phyloP scores from a whole-genome alignment of 345 rosid genomes.

The Brassica cretica region DNA sequence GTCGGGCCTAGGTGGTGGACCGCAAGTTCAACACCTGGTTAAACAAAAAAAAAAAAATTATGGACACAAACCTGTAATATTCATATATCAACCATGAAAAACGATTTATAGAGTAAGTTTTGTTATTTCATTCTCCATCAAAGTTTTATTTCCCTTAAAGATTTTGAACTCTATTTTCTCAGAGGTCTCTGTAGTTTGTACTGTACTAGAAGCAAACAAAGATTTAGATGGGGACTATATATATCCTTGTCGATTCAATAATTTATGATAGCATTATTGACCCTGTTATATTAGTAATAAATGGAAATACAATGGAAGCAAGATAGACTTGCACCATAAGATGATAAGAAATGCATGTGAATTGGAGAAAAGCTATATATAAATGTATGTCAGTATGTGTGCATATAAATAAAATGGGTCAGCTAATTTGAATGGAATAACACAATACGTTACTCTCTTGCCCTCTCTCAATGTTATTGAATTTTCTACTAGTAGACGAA shows the following conservation, averaged over 20 bases:
- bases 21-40: too few species aligned
- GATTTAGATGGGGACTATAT: conserved; percentile 21
- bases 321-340: conserved; percentile 7
- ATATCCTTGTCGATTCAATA: conserved; percentile 37
- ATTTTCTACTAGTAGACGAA: background rate
- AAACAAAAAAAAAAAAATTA: too few species aligned
- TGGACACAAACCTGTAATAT: background rate
- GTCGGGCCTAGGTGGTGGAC: too few species aligned
- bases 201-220: conserved; percentile 23
- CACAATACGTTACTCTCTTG: background rate
- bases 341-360: background rate
- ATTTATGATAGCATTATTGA: conserved; percentile 13
- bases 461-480: background rate
- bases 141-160: background rate
- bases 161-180: conserved; percentile 11
- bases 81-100: background rate
- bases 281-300: conserved; percentile 8
- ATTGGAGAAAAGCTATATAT: background rate
- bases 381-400: background rate
- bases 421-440: background rate
- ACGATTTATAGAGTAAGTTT: background rate
- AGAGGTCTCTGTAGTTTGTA: background rate
- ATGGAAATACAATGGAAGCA: background rate
- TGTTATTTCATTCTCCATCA: background rate
- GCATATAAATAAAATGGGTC: background rate